Evolutionary conservation across 192 early-diverging fungal species (phyloP), one percentile per base, ranked within the genome.

Genomic region (Diversispora eburnea): DNA sequence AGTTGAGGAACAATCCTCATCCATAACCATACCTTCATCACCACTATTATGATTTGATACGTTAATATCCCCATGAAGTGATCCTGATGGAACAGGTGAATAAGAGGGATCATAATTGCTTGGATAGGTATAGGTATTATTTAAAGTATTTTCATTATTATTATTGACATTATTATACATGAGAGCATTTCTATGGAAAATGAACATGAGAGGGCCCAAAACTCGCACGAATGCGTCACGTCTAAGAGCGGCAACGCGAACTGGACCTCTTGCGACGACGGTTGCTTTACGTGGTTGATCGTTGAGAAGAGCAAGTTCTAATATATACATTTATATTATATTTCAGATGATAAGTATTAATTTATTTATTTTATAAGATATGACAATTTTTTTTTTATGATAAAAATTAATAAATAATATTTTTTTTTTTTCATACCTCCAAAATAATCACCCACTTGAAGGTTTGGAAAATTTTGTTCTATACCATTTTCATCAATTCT

Each of bases 201-300:
- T 90, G 70, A 88, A 88, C 19, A 85, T 81, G n/a, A 73, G 46
- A 19, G 90, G 85, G 6, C 89, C 88, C 9, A 91, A 80, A 19
- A 91, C 79, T 56, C 90, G 84, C 20, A 84, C 85, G 75, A 91
- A 91, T 5, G 88, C 84, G 82, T 89, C 87, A 73, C 87, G 87
- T 58, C 83, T 85, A 10, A 91, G 70, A 10, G 85, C 86, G 9
- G 88, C 89, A 66, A 84, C 80, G 76, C 88, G 90, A 54, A 91
- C 75, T 4, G 79, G 70, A 46, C 89, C 88, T 54, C 76, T 80
- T 13, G 90, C 89, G 39, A 73, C 78, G 45, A 91, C 83, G 5
- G 87, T 89, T 5, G 89, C 89, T 72, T 78, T 80, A 59, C 89
- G 78, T 33, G 89, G 89, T 58, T 88, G 81, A 73, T 91, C 80